These are phyloP conservation scores for Diaporthe citri DNA, from an alignment of 2,329 filamentous ascomycete species.

Conservation along the genomic window DNA sequence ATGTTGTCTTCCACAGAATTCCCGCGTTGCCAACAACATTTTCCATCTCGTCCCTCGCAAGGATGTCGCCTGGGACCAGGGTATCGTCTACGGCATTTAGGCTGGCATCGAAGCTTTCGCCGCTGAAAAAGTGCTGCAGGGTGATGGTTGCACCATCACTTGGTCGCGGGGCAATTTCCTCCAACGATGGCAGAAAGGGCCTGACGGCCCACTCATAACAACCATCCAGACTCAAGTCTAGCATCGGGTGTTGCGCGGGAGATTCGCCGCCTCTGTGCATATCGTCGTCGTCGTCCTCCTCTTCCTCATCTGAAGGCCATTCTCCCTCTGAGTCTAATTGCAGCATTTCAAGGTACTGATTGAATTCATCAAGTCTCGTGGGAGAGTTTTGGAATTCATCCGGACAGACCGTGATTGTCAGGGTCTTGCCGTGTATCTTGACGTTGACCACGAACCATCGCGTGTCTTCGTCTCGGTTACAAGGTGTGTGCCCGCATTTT, in stretches of 20 bases:
- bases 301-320: not conserved
- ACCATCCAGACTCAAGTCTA: conserved; percentile 15
- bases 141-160: conserved; percentile 5
- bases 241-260: not conserved
- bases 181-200: not conserved
- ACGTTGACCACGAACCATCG: not conserved
- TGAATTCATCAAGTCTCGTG: conserved; percentile 12
- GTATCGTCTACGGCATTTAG: conserved; percentile 7
- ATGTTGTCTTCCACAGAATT: conserved; percentile 11
- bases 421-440: conserved; percentile 7
- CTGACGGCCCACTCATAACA: conserved; percentile 15
- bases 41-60: not conserved
- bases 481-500: conserved; percentile 1
- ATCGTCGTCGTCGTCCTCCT: not conserved
- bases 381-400: conserved; percentile 15
- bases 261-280: conserved; percentile 4
- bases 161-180: conserved; percentile 4
- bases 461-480: conserved; percentile 17
- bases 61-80: not conserved
- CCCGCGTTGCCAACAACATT: not conserved
- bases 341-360: not conserved
- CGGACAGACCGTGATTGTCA: not conserved
- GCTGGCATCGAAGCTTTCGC: conserved; percentile 4
- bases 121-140: conserved; percentile 15
- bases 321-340: not conserved